A percentile compares a stretch with the other conserved stretches of the same genome.
phyloP scores from a whole-genome alignment of 257 asterid species.

The Solanum virginianum region DNA sequence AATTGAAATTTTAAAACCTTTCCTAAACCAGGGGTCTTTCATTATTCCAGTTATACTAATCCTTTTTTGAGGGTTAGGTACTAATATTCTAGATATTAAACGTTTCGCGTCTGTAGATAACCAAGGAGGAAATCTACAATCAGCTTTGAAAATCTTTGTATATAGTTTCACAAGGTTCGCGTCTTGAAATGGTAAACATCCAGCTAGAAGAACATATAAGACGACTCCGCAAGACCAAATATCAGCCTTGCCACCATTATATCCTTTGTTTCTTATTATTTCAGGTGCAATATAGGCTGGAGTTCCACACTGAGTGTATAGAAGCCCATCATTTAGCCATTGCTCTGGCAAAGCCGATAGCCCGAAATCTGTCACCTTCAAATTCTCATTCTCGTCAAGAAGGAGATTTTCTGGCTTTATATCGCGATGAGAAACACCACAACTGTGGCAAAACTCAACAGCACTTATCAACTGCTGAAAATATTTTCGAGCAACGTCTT shows the following conservation, averaged over 20 bases:
- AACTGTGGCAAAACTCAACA: no score
- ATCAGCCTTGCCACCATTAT: no score
- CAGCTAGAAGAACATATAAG: no score
- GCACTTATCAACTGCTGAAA: no score
- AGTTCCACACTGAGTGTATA: constrained; percentile 14
- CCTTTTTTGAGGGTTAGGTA: constrained; percentile 19
- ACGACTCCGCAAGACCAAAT: no score
- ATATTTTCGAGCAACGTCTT: no score
- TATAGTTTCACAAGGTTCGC: neutral
- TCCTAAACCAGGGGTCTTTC: constrained; percentile 19
- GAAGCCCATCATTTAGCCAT: constrained; percentile 10
- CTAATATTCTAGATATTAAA: constrained; percentile 13
- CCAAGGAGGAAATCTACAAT: constrained; percentile 20
- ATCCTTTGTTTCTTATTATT: no score
- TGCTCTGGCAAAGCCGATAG: constrained; percentile 20
- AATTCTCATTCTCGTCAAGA: no score
- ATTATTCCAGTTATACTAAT: constrained; percentile 18
- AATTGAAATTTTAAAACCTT: constrained; percentile 10
- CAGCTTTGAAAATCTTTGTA: constrained; percentile 7
- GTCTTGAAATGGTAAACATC: no score
- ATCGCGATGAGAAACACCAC: no score
- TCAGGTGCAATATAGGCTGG: no score
- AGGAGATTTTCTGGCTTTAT: no score
- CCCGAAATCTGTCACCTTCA: constrained; percentile 14
- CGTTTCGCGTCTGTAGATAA: constrained; percentile 20